A percentile compares a stretch with the other conserved stretches of the same genome.
phyloP scores from a whole-genome alignment of 1,284 basidiomycete species.

The Ceratobasidium sp. region DNA sequence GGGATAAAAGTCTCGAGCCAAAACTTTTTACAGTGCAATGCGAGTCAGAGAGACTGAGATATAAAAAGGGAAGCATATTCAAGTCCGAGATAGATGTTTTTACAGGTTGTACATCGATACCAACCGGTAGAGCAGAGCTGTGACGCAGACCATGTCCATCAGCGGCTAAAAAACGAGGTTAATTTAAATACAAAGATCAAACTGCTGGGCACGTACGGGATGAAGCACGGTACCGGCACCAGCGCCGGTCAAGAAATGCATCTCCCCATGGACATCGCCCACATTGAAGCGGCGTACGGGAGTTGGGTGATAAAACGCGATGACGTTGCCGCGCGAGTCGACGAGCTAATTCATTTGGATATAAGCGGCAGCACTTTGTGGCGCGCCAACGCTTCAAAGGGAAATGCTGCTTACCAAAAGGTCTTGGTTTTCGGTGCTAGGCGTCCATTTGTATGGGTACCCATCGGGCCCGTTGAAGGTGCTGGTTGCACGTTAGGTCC shows the following conservation, averaged over 20 bases:
- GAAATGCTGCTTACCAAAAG: slow-evolving; percentile 60
- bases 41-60: slow-evolving; percentile 16
- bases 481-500: slow-evolving; percentile 50
- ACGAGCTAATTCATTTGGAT: slow-evolving; percentile 60
- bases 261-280: slow-evolving; percentile 81
- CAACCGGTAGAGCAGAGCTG: slow-evolving; percentile 76
- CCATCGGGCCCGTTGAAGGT: slow-evolving; percentile 82
- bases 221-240: slow-evolving; percentile 81
- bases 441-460: slow-evolving; percentile 76
- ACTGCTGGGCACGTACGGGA: slow-evolving; percentile 42
- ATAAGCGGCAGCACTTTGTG: slow-evolving; percentile 38
- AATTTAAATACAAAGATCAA: slow-evolving; percentile 16
- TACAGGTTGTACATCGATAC: slow-evolving; percentile 40
- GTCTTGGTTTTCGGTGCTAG: slow-evolving; percentile 63
- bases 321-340: slow-evolving; percentile 68
- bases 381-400: slow-evolving; percentile 19
- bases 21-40: slow-evolving; percentile 38
- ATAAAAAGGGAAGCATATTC: slow-evolving; percentile 23
- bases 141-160: slow-evolving; percentile 84
- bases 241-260: slow-evolving; percentile 77
- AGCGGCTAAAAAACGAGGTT: slow-evolving; percentile 58
- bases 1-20: slow-evolving; percentile 29
- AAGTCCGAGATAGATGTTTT: background rate
- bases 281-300: slow-evolving; percentile 78
- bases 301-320: slow-evolving; percentile 78